These are phyloP conservation scores for Penicillium sp. DNA, from an alignment of 2,329 filamentous ascomycete genomes.

Conservation along the genomic window DNA sequence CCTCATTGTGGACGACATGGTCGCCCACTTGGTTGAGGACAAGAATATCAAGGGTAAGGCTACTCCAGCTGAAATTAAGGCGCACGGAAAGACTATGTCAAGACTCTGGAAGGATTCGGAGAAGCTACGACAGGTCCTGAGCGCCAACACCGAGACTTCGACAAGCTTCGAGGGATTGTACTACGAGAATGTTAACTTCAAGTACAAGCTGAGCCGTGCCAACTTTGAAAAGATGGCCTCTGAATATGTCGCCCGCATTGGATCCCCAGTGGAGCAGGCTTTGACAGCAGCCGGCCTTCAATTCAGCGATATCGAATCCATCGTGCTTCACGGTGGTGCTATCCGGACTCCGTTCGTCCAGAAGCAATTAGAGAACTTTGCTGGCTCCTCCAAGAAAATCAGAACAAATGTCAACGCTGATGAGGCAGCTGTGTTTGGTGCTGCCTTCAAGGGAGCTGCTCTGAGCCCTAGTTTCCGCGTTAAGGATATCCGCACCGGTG, in stretches of 20 bases:
- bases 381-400: constrained; percentile 72
- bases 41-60: constrained; percentile 50
- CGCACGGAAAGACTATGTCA: constrained; percentile 79
- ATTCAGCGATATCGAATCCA: constrained; percentile 74
- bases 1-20: constrained; percentile 84
- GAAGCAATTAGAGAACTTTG: constrained; percentile 74
- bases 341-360: constrained; percentile 93
- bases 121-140: constrained; percentile 80
- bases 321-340: constrained; percentile 90
- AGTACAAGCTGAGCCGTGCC: constrained; percentile 77
- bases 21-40: constrained; percentile 72
- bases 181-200: constrained; percentile 89
- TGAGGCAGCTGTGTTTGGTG: constrained; percentile 93
- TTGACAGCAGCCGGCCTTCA: constrained; percentile 70
- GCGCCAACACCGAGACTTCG: constrained; percentile 81
- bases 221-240: constrained; percentile 78
- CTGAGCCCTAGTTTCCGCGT: constrained; percentile 95
- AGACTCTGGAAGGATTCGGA: constrained; percentile 94
- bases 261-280: constrained; percentile 68
- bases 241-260: constrained; percentile 66
- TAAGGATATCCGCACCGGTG: constrained; percentile 88
- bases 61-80: constrained; percentile 50
- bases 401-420: constrained; percentile 95
- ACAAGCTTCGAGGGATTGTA: constrained; percentile 79
- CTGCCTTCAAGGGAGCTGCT: constrained; percentile 87